Evolutionary conservation across 2,329 filamentous ascomycete species (phyloP), one percentile per base, ranked within the genome.

Genomic region (Scedosporium aurantiacum): DNA sequence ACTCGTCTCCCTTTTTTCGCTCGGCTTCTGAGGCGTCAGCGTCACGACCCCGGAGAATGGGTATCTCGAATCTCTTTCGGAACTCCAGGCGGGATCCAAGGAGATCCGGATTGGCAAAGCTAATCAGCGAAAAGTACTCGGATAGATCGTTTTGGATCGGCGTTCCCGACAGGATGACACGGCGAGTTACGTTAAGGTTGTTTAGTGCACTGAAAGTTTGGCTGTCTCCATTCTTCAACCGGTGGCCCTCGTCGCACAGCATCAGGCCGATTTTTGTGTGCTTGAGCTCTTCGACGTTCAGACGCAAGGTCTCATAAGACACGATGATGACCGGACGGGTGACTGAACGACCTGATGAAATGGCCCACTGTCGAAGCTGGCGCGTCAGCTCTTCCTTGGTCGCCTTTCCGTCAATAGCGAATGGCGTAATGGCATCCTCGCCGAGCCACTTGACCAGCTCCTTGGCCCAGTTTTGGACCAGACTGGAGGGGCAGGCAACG

Each of bases 81-180:
- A 99, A 99, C 52, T 99, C 94, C 55, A 85, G 82, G 27, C 92
- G 85, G 7, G 90, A 94, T 16, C 94, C 94, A 1, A 99, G 84
- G 43, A 97, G 83, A 66, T 90, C 89, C 0, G 94, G 94, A 67
- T 99, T 99, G 28, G 94, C 94, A 69, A 99, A 99, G 72, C 93
- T 96, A 63, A 97, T 89, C 8, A 99, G 81, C 2, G 94, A 87
- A 69, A 97, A 99, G 73, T 99, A 99, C 71, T 99, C 94, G 0
- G 93, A 95, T n/a, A 99, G 76, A 71, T 99, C 94, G 68, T 99
- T 99, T 69, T 99, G 94, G 63, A 99, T 99, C 0, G 94, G 94
- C 1, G 94, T 99, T 63, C 94, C 94, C 0, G 94, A 97, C 16
- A 99, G 79, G 66, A 99, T 99, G 54, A 99, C 93, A 27, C 94